Conservation (phyloP, 2,329 filamentous ascomycete species). For the Sarocladium kiliense region DNA sequence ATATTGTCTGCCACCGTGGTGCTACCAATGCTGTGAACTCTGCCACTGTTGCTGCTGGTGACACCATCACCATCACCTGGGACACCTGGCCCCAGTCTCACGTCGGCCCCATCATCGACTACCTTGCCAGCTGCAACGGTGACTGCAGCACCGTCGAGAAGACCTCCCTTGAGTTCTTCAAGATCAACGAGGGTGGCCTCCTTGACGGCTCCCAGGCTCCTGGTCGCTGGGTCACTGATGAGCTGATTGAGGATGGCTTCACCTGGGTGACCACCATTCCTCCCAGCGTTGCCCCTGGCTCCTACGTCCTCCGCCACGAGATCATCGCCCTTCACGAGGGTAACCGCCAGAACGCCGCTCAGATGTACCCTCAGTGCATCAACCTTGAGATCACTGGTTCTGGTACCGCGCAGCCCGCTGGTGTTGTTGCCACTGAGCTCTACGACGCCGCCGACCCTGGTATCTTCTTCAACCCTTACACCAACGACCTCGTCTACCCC, state of each 20-base stretch:
- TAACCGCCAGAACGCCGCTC: slow-evolving; percentile 26
- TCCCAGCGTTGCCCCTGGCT: slow-evolving; percentile 24
- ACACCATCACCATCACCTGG: slow-evolving; percentile 40
- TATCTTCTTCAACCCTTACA: slow-evolving; percentile 23
- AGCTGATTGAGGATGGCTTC: slow-evolving; percentile 37
- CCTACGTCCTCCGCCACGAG: slow-evolving; percentile 47
- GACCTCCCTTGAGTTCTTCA: slow-evolving; percentile 48
- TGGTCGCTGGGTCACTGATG: slow-evolving; percentile 48
- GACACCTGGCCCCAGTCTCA: slow-evolving; percentile 56
- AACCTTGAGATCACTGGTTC: slow-evolving; percentile 38
- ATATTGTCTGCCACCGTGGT: slow-evolving; percentile 34
- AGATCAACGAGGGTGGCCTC: slow-evolving; percentile 48
- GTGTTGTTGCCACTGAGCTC: slow-evolving; percentile 22
- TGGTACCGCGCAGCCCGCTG: slow-evolving; percentile 23
- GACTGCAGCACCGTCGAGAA: slow-evolving; percentile 48
- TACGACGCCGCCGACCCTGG: slow-evolving; percentile 20
- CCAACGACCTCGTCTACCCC: slow-evolving; percentile 13
- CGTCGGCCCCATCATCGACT: slow-evolving; percentile 54
- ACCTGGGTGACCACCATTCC: slow-evolving; percentile 26
- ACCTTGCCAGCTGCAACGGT: slow-evolving; percentile 45
- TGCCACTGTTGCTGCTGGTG: slow-evolving; percentile 14
- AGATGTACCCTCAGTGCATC: slow-evolving; percentile 46
- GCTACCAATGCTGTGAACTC: slow-evolving; percentile 23
- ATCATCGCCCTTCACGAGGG: slow-evolving; percentile 47
- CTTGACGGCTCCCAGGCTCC: slow-evolving; percentile 21